phyloP scores from a whole-genome alignment of 441 rosid species.

The Eruca vesicaria region DNA sequence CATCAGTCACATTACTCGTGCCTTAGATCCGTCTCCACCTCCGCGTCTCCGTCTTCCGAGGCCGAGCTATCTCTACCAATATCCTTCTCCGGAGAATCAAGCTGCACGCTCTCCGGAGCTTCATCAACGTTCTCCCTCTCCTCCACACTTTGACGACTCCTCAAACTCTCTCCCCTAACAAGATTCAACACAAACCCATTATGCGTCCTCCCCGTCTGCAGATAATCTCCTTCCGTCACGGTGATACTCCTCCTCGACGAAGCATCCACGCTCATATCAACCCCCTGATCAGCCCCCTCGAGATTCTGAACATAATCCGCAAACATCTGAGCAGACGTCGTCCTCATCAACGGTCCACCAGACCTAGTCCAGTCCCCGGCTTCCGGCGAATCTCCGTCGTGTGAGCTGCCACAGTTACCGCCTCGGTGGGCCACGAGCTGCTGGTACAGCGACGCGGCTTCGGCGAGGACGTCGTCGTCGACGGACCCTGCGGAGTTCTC shows the following conservation, averaged over 20 bases:
- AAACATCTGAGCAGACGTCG: conserved; percentile 74
- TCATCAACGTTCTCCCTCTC: conserved; percentile 32
- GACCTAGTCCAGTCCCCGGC: conserved; percentile 84
- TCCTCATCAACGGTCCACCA: conserved; percentile 97
- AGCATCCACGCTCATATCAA: background rate
- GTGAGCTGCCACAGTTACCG: background rate
- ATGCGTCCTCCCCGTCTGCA: conserved; percentile 66
- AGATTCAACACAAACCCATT: conserved; percentile 78
- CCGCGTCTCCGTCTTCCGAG: conserved; percentile 49
- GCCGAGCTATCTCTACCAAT: conserved; percentile 64
- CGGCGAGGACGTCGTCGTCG: conserved; percentile 62
- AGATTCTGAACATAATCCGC: conserved; percentile 69
- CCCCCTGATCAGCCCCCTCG: conserved; percentile 43
- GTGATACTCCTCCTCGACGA: conserved; percentile 44
- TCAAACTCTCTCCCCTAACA: conserved; percentile 58
- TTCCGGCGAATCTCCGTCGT: conserved; percentile 63
- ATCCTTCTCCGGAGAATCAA: conserved; percentile 67
- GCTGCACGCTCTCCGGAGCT: conserved; percentile 60
- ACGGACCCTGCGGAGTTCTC: conserved; percentile 93
- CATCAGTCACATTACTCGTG: background rate
- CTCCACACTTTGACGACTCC: conserved; percentile 39
- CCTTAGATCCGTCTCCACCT: background rate
- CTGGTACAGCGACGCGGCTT: conserved; percentile 54
- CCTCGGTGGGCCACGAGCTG: conserved; percentile 37
- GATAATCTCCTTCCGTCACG: conserved; percentile 75